Evolutionary conservation across 306 rosid species (phyloP), one percentile per base, ranked within the genome.

Genomic region (Trifolium dubium): DNA sequence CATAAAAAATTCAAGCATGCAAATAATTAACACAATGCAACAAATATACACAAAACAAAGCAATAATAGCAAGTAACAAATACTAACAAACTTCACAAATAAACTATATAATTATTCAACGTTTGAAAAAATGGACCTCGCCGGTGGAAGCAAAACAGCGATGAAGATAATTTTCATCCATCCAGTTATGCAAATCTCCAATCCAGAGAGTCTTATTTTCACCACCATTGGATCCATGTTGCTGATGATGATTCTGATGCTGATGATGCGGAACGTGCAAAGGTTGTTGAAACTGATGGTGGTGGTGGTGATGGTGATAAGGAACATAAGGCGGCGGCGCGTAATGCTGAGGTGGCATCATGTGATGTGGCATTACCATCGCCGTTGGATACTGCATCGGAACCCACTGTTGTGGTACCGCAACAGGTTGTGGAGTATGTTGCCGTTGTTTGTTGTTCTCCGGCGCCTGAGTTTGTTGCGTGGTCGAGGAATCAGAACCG

Each of bases 151-250:
- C 96, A 70, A 95, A 95, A 76, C 99, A 95, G 69, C 71, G 80
- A 73, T 88, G 98, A 70, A 95, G 97, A 78, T 86, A 95, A 76
- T 69, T 87, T 72, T 95, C 99, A 64, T 92, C 98, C 99, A 95
- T 95, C 99, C 98, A 92, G 37, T 83, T 94, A 67, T 86, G 90
- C 80, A 95, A 90, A 86, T 95, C 99, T 0, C 99, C 99, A 79
- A 92, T 84, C 99, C 98, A 95, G 47, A 95, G 60, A 30, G 99
- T 92, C 83, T 90, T 95, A 67, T 94, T 94, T 78, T 88, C 96
- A 9, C 85, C 96, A 9, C 85, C 87, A 58, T 76, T 64, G 69
- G 98, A 95, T 89, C 92, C 92, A 31, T 79, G 81, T 30, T 78
- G 81, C 30, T 78, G 89, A 17, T 82, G 84, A 5, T 82, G 89